phyloP scores from a whole-genome alignment of 371 early-diverging fungal genomes.

The Mortierella sp. region DNA sequence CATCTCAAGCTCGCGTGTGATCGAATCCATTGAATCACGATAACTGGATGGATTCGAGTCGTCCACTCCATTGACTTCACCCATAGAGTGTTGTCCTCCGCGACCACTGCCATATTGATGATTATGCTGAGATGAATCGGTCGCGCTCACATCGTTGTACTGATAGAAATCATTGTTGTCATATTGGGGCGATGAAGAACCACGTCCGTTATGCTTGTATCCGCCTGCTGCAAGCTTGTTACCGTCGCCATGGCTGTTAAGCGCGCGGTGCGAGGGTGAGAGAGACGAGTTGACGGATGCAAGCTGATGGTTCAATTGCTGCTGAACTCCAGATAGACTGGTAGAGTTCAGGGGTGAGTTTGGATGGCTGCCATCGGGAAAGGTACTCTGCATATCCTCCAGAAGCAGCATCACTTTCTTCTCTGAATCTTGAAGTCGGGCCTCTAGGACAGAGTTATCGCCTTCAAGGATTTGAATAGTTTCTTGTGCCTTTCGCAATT shows the following conservation, averaged over 20 bases:
- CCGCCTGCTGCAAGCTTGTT: no score
- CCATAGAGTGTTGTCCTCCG: background rate
- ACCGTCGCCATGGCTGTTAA: no score
- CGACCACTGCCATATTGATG: constrained; percentile 6
- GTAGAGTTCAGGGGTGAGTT: constrained; percentile 6
- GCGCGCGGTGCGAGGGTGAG: no score
- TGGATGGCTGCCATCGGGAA: background rate
- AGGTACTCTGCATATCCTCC: constrained; percentile 7
- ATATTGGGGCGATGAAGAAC: constrained; percentile 12
- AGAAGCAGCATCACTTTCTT: constrained; percentile 12
- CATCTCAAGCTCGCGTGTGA: constrained; percentile 15
- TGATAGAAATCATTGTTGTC: constrained; percentile 4
- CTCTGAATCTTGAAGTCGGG: constrained; percentile 7
- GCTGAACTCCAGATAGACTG: constrained; percentile 4
- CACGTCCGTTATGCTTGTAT: no score
- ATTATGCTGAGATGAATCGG: background rate
- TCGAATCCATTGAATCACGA: constrained; percentile 13
- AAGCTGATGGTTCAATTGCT: constrained; percentile 10
- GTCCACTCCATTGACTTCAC: constrained; percentile 9
- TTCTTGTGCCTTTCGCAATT: constrained; percentile 2
- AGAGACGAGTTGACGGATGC: no score
- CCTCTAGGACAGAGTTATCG: constrained; percentile 8
- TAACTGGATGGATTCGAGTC: background rate
- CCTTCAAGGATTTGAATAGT: constrained; percentile 14
- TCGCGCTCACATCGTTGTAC: background rate